Conservation (phyloP, 805 yeast genomes). For the Wickerhamomyces pijperi region DNA sequence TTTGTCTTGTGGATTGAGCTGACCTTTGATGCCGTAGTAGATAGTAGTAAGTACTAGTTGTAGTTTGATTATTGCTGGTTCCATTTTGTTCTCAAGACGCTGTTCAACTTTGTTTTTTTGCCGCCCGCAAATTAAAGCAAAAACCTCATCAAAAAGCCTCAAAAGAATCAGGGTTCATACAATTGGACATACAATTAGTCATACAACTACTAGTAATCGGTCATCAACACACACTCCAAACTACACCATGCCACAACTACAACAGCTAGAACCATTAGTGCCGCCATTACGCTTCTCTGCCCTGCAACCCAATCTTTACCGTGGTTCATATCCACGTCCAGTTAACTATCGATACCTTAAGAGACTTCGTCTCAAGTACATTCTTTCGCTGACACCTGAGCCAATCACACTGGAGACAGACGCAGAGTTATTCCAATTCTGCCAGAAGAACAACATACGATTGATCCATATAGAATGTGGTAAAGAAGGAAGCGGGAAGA, state of each 20-base stretch:
- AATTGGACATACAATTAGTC: too few relatives aligned
- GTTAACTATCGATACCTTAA: conserved; percentile 59
- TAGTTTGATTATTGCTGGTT: too few relatives aligned
- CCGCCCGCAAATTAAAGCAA: too few relatives aligned
- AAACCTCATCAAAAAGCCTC: too few relatives aligned
- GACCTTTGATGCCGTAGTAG: too few relatives aligned
- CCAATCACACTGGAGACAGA: conserved; percentile 51
- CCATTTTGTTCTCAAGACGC: too few relatives aligned
- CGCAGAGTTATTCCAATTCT: conserved; percentile 38
- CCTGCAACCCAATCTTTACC: conserved; percentile 56
- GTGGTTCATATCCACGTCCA: conserved; percentile 84
- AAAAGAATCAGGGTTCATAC: too few relatives aligned
- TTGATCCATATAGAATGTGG: conserved; percentile 60
- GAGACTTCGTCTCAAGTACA: conserved; percentile 55
- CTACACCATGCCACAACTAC: neutral
- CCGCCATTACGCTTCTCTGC: conserved; percentile 76
- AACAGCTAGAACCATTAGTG: conserved; percentile 22
- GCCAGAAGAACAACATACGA: conserved; percentile 39
- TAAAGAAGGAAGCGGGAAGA: conserved; percentile 41
- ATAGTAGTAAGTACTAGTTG: too few relatives aligned
- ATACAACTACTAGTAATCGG: too few relatives aligned
- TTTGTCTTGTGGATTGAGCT: too few relatives aligned
- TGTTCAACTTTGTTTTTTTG: too few relatives aligned
- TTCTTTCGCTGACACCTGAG: conserved; percentile 71
- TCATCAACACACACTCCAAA: neutral